Conservation (phyloP, 768 basidiomycete species). For the Leccinum ochraceum region DNA sequence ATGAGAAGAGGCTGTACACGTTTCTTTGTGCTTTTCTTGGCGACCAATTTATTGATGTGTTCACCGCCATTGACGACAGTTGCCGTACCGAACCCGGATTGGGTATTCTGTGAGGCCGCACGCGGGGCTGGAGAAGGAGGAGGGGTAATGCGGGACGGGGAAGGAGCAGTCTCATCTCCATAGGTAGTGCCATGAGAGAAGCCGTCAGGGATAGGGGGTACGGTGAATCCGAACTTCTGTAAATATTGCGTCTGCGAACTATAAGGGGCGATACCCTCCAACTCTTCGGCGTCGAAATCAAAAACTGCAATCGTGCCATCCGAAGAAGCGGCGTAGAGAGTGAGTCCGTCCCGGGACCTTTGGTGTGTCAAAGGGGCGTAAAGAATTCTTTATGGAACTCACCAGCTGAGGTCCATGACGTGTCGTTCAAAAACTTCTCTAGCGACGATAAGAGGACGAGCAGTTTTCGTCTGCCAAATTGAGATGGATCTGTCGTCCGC, state of each 20-base stretch:
- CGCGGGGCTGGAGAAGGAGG: slow-evolving; percentile 48
- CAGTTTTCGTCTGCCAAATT: slow-evolving; percentile 94
- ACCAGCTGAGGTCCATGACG: slow-evolving; percentile 97
- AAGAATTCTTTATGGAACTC: slow-evolving; percentile 25
- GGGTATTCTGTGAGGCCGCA: slow-evolving; percentile 33
- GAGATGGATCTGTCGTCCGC: slow-evolving; percentile 93
- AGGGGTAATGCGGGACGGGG: slow-evolving; percentile 41
- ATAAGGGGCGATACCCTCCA: slow-evolving; percentile 78
- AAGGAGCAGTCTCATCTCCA: slow-evolving; percentile 22
- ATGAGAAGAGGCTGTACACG: slow-evolving; percentile 52
- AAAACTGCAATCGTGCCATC: slow-evolving; percentile 94
- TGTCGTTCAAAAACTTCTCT: slow-evolving; percentile 94
- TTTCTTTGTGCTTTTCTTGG: slow-evolving; percentile 72
- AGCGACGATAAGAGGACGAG: slow-evolving; percentile 88
- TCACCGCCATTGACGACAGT: slow-evolving; percentile 49
- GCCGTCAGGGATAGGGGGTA: slow-evolving; percentile 68
- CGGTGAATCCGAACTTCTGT: slow-evolving; percentile 73
- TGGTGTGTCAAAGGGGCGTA: slow-evolving; percentile 8
- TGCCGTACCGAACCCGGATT: slow-evolving; percentile 42
- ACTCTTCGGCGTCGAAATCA: slow-evolving; percentile 75
- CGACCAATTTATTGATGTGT: slow-evolving; percentile 70
- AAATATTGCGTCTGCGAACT: slow-evolving; percentile 77
- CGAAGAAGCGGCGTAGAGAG: slow-evolving; percentile 92
- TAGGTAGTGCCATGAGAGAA: slow-evolving; percentile 55
- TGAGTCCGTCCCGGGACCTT: slow-evolving; percentile 92